These are phyloP conservation scores for Phytophthora chlamydospora DNA, from an alignment of 352 stramenopile genomes.

Conservation along the genomic window DNA sequence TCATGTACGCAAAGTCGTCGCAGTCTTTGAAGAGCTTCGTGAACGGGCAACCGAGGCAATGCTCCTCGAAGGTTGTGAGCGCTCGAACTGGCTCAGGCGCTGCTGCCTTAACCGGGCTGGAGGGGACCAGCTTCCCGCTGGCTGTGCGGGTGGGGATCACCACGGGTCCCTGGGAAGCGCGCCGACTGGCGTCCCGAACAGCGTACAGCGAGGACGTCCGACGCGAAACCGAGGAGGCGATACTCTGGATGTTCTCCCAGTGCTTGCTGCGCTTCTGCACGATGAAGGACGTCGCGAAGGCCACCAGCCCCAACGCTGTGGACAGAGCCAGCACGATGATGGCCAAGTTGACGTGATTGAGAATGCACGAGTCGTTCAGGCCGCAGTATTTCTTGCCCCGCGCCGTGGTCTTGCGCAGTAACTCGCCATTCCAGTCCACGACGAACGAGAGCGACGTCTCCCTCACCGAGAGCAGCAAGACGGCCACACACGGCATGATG, in stretches of 20 bases:
- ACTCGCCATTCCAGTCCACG: constrained; percentile 20
- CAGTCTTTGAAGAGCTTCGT: constrained; percentile 30
- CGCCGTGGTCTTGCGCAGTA: constrained; percentile 23
- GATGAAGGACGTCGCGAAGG: constrained; percentile 5
- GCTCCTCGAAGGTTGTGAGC: constrained; percentile 22
- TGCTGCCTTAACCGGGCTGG: neutral
- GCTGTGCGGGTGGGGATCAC: neutral
- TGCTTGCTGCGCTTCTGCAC: constrained; percentile 10
- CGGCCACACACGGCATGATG: constrained; percentile 11
- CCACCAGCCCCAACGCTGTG: constrained; percentile 1
- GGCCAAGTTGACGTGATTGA: constrained; percentile 21
- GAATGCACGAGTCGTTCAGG: constrained; percentile 30
- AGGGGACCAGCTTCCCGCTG: neutral
- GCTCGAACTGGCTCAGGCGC: neutral
- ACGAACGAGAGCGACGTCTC: constrained; percentile 16
- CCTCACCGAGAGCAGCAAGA: neutral
- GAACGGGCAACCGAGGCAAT: constrained; percentile 24
- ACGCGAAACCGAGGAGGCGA: constrained; percentile 1
- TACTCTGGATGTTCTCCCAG: constrained; percentile 2
- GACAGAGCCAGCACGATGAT: constrained; percentile 1
- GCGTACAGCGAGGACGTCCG: neutral
- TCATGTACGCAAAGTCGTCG: constrained; percentile 23
- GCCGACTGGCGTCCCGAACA: neutral
- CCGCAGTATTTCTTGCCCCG: constrained; percentile 21
- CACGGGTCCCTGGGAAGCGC: neutral